Percentiles rank a stretch among this genome's conserved stretches.
Conservation (phyloP, 2,329 filamentous ascomycete species). For the Aspergillus chevalieri region DNA sequence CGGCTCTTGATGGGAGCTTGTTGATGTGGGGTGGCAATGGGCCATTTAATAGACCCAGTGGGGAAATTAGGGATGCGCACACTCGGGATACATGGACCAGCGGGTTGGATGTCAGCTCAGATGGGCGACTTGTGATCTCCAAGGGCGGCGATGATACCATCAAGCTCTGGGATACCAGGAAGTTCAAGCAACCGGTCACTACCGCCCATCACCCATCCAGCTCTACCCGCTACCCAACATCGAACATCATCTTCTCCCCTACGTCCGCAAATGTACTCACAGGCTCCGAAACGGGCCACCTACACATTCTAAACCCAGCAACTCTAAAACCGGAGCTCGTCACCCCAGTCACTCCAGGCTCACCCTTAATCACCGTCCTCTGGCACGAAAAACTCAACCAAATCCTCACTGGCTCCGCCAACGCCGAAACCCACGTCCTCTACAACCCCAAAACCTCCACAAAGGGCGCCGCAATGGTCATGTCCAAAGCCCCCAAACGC, state of each 20-base stretch:
- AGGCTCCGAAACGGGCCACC: constrained; percentile 74
- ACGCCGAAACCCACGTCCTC: constrained; percentile 80
- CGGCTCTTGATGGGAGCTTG: constrained; percentile 81
- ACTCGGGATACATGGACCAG: constrained; percentile 80
- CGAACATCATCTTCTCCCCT: constrained; percentile 84
- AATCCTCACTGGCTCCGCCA: constrained; percentile 88
- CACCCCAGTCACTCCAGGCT: constrained; percentile 81
- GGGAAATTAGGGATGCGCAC: constrained; percentile 80
- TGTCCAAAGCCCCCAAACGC: constrained; percentile 90
- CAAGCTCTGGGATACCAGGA: constrained; percentile 94
- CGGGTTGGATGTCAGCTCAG: constrained; percentile 81
- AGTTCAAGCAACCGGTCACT: constrained; percentile 85
- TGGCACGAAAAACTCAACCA: constrained; percentile 97
- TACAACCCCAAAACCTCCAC: constrained; percentile 81
- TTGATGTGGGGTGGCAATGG: constrained; percentile 90
- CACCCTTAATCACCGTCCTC: constrained; percentile 72
- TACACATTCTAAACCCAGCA: constrained; percentile 90
- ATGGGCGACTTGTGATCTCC: constrained; percentile 85
- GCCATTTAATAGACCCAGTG: constrained; percentile 73
- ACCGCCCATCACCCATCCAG: constrained; percentile 74
- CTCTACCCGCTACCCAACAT: constrained; percentile 73
- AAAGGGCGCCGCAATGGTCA: constrained; percentile 77
- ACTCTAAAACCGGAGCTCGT: constrained; percentile 79
- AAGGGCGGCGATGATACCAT: constrained; percentile 86
- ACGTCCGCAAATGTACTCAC: constrained; percentile 79